phyloP scores from a whole-genome alignment of 2,329 filamentous ascomycete genomes.

The Sporothrix humicola region DNA sequence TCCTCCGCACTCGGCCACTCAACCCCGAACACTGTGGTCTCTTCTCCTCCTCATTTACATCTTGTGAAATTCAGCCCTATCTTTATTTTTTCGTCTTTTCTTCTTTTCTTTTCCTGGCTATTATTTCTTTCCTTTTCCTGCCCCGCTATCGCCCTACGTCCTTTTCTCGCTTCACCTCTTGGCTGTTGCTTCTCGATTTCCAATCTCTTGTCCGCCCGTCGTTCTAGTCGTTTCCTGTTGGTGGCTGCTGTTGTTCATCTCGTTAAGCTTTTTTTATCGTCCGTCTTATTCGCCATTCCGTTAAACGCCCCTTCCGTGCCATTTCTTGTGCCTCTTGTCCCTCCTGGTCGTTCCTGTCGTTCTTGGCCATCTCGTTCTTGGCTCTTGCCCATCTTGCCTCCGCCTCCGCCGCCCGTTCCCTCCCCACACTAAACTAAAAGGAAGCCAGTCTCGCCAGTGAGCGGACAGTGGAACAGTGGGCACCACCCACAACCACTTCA shows the following conservation, averaged over 20 bases:
- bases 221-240: constrained; percentile 19
- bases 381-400: neutral
- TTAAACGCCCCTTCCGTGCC: too few species aligned
- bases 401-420: neutral
- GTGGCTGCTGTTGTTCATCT: constrained; percentile 28
- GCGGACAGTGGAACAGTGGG: too few species aligned
- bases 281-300: neutral
- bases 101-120: neutral
- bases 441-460: too few species aligned
- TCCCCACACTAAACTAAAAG: too few species aligned
- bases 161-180: too few species aligned
- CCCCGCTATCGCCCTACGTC: neutral
- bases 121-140: neutral
- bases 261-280: neutral
- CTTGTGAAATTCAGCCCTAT: neutral
- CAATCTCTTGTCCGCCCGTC: neutral
- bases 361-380: neutral
- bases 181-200: neutral
- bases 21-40: neutral
- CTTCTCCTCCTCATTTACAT: neutral
- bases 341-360: neutral
- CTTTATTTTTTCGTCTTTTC: neutral
- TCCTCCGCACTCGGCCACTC: constrained; percentile 13
- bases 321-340: too few species aligned
- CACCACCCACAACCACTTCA: neutral